phyloP scores from a whole-genome alignment of 495 filamentous ascomycete species.

The Xylaria acuta region DNA sequence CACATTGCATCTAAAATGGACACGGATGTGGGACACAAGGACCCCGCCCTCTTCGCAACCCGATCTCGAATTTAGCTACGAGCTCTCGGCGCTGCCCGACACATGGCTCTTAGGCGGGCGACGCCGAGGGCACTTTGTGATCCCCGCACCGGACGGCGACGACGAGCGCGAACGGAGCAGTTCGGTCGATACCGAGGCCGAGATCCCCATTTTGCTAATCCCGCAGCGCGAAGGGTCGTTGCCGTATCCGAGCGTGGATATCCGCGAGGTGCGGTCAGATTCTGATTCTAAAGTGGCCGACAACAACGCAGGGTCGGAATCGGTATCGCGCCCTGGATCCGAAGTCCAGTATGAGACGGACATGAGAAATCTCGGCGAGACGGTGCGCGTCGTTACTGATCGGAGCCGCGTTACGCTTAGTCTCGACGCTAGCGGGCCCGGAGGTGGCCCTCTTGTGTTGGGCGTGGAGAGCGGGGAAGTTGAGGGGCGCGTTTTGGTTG shows the following conservation, averaged over 20 bases:
- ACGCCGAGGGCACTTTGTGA: conserved; percentile 76
- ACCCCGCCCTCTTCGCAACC: conserved; percentile 47
- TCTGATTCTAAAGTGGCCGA: conserved; percentile 24
- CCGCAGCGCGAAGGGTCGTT: conserved; percentile 79
- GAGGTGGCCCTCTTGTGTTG: conserved; percentile 68
- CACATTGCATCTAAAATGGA: conserved; percentile 75
- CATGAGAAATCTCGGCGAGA: conserved; percentile 76
- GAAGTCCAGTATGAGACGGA: conserved; percentile 71
- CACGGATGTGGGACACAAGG: conserved; percentile 75
- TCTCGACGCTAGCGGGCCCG: conserved; percentile 65
- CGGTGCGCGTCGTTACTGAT: conserved; percentile 77
- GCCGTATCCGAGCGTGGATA: conserved; percentile 78
- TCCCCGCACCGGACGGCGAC: conserved; percentile 41
- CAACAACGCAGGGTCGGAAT: conserved; percentile 12
- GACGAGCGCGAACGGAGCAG: conserved; percentile 52
- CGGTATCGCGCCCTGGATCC: not conserved
- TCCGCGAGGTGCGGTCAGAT: conserved; percentile 60
- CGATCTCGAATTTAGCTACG: conserved; percentile 81
- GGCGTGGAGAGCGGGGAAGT: conserved; percentile 55
- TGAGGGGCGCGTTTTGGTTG: conserved; percentile 43
- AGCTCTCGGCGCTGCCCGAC: conserved; percentile 76
- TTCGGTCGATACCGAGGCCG: conserved; percentile 50
- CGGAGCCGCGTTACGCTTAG: conserved; percentile 77
- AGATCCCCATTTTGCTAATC: conserved; percentile 71
- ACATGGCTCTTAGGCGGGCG: conserved; percentile 86